Evolutionary conservation across 2,329 filamentous ascomycete genomes (phyloP).

Genomic region (Colletotrichum sp.): DNA sequence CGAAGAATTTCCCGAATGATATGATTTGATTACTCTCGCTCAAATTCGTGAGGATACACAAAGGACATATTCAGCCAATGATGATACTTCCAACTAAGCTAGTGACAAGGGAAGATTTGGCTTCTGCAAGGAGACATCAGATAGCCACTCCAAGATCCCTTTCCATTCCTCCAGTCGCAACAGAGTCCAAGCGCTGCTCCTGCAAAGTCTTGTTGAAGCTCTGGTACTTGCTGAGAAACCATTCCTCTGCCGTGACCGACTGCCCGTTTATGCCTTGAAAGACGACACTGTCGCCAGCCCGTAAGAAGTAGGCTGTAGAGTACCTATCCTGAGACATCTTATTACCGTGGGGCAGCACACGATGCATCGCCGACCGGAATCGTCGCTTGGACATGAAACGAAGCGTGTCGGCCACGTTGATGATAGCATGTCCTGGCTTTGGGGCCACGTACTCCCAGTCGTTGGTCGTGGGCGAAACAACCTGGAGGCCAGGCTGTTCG

Average conservation of each 20-base stretch:
- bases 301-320: neutral
- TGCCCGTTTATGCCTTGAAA: neutral
- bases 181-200: neutral
- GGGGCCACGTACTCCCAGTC: neutral
- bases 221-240: neutral
- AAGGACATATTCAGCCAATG: neutral
- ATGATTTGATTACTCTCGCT: neutral
- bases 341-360: neutral
- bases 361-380: neutral
- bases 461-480: neutral
- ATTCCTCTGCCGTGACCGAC: neutral
- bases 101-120: neutral
- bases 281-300: neutral
- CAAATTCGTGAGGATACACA: neutral
- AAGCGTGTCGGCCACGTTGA: neutral
- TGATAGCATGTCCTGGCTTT: neutral
- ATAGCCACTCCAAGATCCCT: neutral
- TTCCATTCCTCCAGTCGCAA: neutral
- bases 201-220: neutral
- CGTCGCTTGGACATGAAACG: neutral
- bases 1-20: neutral
- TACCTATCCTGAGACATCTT: neutral
- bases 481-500: neutral
- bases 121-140: neutral
- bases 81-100: neutral